phyloP scores from a whole-genome alignment of 208 protist genomes.

The Angomonas desouzai region DNA sequence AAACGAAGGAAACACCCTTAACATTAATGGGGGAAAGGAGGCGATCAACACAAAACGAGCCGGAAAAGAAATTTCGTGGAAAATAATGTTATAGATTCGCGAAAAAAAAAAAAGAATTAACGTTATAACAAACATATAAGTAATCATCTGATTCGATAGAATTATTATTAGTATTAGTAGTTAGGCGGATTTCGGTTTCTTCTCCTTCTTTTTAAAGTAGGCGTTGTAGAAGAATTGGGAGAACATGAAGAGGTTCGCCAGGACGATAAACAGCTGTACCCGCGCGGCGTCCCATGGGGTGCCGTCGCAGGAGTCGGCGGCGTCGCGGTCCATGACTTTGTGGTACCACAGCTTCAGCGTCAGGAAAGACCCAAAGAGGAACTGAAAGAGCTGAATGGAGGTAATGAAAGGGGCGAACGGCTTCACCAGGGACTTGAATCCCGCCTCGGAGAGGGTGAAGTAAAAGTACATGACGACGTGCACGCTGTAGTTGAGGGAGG shows the following conservation, averaged over 20 bases:
- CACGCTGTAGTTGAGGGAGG: conserved; percentile 92
- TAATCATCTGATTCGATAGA: no score
- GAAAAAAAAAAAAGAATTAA: no score
- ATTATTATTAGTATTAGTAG: no score
- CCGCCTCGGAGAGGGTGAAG: conserved; percentile 78
- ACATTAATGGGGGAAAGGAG: no score
- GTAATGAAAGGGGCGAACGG: conserved; percentile 88
- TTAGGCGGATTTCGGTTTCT: conserved; percentile 10
- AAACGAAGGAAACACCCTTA: no score
- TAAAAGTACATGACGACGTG: conserved; percentile 97
- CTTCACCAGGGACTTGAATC: conserved; percentile 64
- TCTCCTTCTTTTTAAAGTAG: conserved; percentile 55
- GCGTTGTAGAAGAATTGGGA: conserved; percentile 85
- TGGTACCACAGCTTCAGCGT: conserved; percentile 48
- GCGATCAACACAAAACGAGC: no score
- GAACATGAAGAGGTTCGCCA: conserved; percentile 93
- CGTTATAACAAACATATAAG: no score
- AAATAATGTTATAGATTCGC: no score
- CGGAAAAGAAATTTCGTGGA: no score
- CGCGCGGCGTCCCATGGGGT: conserved; percentile 29
- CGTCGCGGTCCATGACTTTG: background rate
- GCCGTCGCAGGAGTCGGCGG: conserved; percentile 25
- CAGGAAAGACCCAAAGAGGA: conserved; percentile 87
- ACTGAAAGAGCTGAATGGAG: conserved; percentile 88
- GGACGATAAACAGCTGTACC: conserved; percentile 82